A percentile compares a stretch with the other conserved stretches of the same genome.
These are phyloP conservation scores for Persicaria maculosa DNA, from an alignment of 148 eudicot species.

Conservation along the genomic window DNA sequence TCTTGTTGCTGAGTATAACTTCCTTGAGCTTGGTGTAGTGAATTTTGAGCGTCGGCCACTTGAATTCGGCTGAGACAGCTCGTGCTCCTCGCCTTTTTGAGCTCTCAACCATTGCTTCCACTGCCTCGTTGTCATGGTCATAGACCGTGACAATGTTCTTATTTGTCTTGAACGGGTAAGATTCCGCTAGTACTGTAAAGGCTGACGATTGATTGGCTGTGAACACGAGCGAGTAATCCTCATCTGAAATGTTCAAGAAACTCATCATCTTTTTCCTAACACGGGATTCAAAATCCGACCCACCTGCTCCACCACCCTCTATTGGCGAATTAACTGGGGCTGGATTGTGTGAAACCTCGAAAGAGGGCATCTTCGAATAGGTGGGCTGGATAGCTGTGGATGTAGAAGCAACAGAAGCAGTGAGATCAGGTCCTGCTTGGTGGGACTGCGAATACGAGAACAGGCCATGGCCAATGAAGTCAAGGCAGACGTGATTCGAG, in stretches of 20 bases:
- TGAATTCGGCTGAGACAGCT: slow-evolving; percentile 63
- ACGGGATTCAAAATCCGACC: slow-evolving; percentile 52
- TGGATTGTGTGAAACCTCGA: slow-evolving; percentile 49
- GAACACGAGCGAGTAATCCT: slow-evolving; percentile 67
- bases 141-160: slow-evolving; percentile 72
- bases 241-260: slow-evolving; percentile 55
- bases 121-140: slow-evolving; percentile 78
- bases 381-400: slow-evolving; percentile 41
- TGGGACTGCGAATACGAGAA: slow-evolving; percentile 49
- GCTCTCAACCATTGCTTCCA: slow-evolving; percentile 43
- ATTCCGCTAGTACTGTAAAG: slow-evolving; percentile 71
- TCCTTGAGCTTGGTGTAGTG: slow-evolving; percentile 47
- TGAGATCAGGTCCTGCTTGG: slow-evolving; percentile 27
- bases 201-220: slow-evolving; percentile 90
- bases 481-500: slow-evolving; percentile 53
- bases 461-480: slow-evolving; percentile 65
- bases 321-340: slow-evolving; percentile 58
- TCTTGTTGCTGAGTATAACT: slow-evolving; percentile 47
- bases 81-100: slow-evolving; percentile 75
- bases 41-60: slow-evolving; percentile 82
- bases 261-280: slow-evolving; percentile 61
- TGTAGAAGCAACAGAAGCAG: slow-evolving; percentile 26
- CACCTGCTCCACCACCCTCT: slow-evolving; percentile 41
- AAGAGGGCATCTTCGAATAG: slow-evolving; percentile 49
- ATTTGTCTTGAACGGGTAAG: slow-evolving; percentile 67